Conservation (phyloP, 805 yeast species). For the Yarrowia hollandica region DNA sequence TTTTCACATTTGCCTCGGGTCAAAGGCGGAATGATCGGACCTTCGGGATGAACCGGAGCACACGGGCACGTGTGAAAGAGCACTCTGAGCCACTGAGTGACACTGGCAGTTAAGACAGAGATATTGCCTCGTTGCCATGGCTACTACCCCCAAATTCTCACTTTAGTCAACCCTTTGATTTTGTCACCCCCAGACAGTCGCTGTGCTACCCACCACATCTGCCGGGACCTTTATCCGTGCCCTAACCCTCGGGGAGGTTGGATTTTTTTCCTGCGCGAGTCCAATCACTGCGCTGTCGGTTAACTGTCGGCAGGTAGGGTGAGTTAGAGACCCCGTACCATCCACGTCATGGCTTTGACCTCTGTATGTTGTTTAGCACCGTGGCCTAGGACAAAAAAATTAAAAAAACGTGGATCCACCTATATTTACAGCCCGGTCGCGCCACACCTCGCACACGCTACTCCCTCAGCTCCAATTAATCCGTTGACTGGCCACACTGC, state of each 20-base stretch:
- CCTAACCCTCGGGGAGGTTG: background rate
- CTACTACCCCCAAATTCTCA: too few species aligned
- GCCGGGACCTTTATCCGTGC: conserved; percentile 13
- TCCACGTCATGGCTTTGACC: too few species aligned
- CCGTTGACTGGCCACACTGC: background rate
- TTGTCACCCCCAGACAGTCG: too few species aligned
- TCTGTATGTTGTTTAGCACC: too few species aligned
- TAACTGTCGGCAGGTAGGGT: conserved; percentile 10
- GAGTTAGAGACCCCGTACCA: too few species aligned
- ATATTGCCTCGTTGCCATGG: too few species aligned
- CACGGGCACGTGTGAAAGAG: background rate
- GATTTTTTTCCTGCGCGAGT: background rate
- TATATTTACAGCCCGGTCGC: too few species aligned
- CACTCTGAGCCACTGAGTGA: background rate
- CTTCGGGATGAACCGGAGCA: conserved; percentile 25
- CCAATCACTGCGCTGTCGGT: background rate
- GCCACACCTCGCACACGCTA: too few species aligned
- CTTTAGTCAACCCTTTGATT: too few species aligned
- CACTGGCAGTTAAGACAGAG: too few species aligned
- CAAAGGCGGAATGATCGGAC: conserved; percentile 29
- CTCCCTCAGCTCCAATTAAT: background rate
- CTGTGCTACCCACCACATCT: conserved; percentile 8
- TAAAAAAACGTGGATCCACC: too few species aligned
- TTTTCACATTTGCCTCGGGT: conserved; percentile 30
- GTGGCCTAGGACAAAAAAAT: too few species aligned